These are phyloP conservation scores for Saturnispora dispora DNA, from an alignment of 805 yeast species.

Conservation along the genomic window DNA sequence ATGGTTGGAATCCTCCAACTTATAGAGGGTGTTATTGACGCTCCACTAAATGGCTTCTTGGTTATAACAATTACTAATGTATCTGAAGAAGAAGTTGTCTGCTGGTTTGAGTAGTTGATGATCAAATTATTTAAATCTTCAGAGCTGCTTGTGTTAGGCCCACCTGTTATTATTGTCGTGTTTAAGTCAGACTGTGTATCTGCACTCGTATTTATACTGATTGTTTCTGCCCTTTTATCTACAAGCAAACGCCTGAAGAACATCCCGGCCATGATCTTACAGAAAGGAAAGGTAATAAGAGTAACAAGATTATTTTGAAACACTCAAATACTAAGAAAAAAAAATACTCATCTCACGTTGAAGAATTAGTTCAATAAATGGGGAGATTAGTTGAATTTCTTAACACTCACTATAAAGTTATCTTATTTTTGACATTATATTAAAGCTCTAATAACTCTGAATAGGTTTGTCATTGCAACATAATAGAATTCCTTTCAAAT, in stretches of 20 bases:
- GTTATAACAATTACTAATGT: slow-evolving; percentile 9
- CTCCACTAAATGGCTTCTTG: slow-evolving; percentile 3
- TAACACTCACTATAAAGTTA: too few species aligned
- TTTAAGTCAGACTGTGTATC: not conserved
- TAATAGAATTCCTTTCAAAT: too few species aligned
- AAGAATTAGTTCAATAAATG: not conserved
- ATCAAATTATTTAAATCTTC: not conserved
- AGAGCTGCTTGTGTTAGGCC: not conserved
- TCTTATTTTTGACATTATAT: too few species aligned
- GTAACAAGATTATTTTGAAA: not conserved
- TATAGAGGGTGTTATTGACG: slow-evolving; percentile 3
- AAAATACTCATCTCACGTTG: not conserved
- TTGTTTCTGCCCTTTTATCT: not conserved
- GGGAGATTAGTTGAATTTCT: too few species aligned
- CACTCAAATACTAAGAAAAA: not conserved
- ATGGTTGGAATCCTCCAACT: slow-evolving; percentile 12
- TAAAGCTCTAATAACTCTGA: too few species aligned
- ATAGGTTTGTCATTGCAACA: too few species aligned
- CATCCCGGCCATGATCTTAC: not conserved
- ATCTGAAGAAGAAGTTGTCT: not conserved
- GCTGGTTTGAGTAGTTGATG: not conserved
- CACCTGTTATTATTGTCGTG: not conserved
- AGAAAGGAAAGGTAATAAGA: not conserved
- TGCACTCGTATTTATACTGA: not conserved
- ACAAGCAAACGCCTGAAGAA: not conserved